A percentile compares a stretch with the other conserved stretches of the same genome.
These are phyloP conservation scores for Trichoderma simmonsii DNA, from an alignment of 2,329 filamentous ascomycete genomes.

Conservation along the genomic window DNA sequence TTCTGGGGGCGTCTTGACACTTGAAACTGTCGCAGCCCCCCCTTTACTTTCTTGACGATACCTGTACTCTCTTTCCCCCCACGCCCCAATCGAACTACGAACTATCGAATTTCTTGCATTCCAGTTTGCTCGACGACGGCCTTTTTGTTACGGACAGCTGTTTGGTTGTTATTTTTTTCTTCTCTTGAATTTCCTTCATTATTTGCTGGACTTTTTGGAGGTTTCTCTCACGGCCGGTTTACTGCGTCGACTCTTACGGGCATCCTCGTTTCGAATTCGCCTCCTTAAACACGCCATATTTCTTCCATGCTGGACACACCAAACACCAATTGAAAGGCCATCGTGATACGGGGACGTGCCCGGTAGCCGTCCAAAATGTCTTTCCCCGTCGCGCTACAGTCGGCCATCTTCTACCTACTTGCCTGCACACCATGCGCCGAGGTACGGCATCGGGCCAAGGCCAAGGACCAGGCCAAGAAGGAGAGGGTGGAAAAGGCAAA, in stretches of 20 bases:
- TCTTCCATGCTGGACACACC: conserved; percentile 21
- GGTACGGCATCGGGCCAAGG: conserved; percentile 65
- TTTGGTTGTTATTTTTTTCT: not conserved
- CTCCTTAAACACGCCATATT: not conserved
- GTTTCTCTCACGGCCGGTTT: not conserved
- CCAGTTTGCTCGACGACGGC: conserved; percentile 11
- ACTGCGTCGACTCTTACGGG: not conserved
- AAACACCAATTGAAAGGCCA: conserved; percentile 18
- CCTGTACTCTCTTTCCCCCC: not conserved
- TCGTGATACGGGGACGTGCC: conserved; percentile 14
- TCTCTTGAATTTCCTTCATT: not conserved
- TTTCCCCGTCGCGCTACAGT: conserved; percentile 63
- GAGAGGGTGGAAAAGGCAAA: conserved; percentile 64
- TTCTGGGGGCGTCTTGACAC: not conserved
- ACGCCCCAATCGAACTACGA: conserved; percentile 8
- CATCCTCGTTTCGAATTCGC: not conserved
- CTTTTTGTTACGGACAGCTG: not conserved
- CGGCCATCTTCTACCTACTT: conserved; percentile 72
- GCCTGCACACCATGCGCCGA: conserved; percentile 77
- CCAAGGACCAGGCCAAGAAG: conserved; percentile 66
- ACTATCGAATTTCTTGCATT: conserved; percentile 8
- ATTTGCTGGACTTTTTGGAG: not conserved
- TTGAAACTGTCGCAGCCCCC: conserved; percentile 18
- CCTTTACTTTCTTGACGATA: conserved; percentile 13
- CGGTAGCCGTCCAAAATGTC: conserved; percentile 34